Evolutionary conservation across 2,329 filamentous ascomycete species (phyloP).

Genomic region (Colletotrichum sp.): DNA sequence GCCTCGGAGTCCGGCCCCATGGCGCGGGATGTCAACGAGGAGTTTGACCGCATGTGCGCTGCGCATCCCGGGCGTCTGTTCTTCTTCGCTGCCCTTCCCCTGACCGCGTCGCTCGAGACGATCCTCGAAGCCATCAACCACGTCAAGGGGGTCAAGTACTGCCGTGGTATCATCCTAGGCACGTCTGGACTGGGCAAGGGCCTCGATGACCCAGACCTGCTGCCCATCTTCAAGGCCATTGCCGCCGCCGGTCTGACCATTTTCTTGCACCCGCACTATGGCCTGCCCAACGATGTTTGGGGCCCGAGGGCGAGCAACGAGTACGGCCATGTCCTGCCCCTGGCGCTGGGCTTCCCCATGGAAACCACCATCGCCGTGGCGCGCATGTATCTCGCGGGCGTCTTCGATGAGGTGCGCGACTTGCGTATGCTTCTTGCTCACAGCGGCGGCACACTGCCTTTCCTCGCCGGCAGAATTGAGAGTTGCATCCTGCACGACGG

Average conservation of each 20-base stretch:
- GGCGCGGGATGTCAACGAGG: slow-evolving; percentile 75
- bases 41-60: slow-evolving; percentile 76
- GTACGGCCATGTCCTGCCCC: slow-evolving; percentile 86
- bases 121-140: slow-evolving; percentile 71
- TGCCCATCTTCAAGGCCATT: slow-evolving; percentile 75
- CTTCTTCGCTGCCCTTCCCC: slow-evolving; percentile 82
- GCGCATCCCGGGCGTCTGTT: slow-evolving; percentile 72
- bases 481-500: slow-evolving; percentile 86
- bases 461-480: slow-evolving; percentile 86
- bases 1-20: slow-evolving; percentile 64
- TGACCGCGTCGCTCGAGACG: slow-evolving; percentile 68
- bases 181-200: slow-evolving; percentile 82
- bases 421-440: slow-evolving; percentile 83
- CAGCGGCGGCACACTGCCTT: slow-evolving; percentile 86
- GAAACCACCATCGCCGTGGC: slow-evolving; percentile 92
- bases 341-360: slow-evolving; percentile 87
- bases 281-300: slow-evolving; percentile 80
- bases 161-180: slow-evolving; percentile 87
- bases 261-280: slow-evolving; percentile 93
- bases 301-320: slow-evolving; percentile 69
- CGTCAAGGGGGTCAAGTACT: slow-evolving; percentile 65
- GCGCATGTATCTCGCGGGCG: slow-evolving; percentile 84
- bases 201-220: slow-evolving; percentile 76
- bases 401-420: slow-evolving; percentile 76
- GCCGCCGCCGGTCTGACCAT: slow-evolving; percentile 69